Base-by-base conservation (phyloP, 2,329 filamentous ascomycete genomes). In the Graphiopsis chlorocephala region DNA sequence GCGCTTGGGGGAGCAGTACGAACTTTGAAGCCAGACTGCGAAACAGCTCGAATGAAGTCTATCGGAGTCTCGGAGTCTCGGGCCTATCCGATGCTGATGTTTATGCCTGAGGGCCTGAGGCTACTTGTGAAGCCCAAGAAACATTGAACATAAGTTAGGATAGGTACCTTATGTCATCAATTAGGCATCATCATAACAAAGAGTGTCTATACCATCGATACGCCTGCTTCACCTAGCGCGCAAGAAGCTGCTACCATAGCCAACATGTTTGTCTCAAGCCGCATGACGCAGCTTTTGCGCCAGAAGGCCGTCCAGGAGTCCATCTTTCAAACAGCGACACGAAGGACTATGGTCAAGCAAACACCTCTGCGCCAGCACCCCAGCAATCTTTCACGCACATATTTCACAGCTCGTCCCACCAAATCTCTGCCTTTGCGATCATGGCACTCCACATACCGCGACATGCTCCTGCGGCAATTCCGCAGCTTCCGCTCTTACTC, bases 401-500 rank as follows among this genome's bases (percentile, higher is more conserved):
- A 58, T 48, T 63, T 61, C 58, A 67, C 61, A 33, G 53, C 47
- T 14, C 62, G 55, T 17, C 29, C 53, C n/a, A 50, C 55, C 28
- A 59, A 35, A 29, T 53, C 55, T n/a, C 20, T 31, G 23, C 55
- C 45, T 20, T 45, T 45, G 23, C 62, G 42, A 64, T 31, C 53
- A 64, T 59, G 62, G 56, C 55, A 58, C n/a, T 28, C 53, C 23
- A 50, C 53, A 31, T 64, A 50, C 29, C 62, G 62, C 20, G 47
- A 64, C 53, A 45, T 66, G 4, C 63, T 65, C 12, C 66, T 67
- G 42, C 69, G 68, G 14, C 64, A 64, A 33, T 57, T 70, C 33
- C 69, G 70, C 53, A 68, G 67, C 53, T 64, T 68, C 52, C 79
- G 79, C 66, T 74, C 74, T 71, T 78, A 78, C 57, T 69, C 53